Conservation (phyloP, 2,329 filamentous ascomycete genomes). For the Hirsutella rhossiliensis region DNA sequence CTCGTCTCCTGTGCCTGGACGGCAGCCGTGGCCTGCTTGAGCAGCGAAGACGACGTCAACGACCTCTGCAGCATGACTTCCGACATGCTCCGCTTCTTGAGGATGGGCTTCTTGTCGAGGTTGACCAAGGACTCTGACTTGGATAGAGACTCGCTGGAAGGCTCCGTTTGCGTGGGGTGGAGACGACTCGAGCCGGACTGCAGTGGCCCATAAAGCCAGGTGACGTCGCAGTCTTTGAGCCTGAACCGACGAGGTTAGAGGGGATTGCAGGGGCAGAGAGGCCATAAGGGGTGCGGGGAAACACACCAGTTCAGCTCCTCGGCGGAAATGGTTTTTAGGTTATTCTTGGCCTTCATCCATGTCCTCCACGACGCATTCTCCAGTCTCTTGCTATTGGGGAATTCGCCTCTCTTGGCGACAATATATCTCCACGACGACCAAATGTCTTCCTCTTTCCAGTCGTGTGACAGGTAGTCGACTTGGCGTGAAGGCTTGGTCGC, state of each 20-base stretch:
- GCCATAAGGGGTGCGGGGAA: neutral
- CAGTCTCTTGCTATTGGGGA: constrained; percentile 68
- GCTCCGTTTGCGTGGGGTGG: constrained; percentile 30
- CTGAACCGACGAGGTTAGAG: constrained; percentile 29
- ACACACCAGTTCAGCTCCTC: constrained; percentile 83
- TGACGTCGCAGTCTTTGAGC: constrained; percentile 95
- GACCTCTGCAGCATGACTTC: constrained; percentile 89
- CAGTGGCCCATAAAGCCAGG: constrained; percentile 90
- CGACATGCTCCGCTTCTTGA: constrained; percentile 95
- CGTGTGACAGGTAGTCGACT: constrained; percentile 90
- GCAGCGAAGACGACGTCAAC: constrained; percentile 72
- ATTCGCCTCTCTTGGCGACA: constrained; percentile 64
- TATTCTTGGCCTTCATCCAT: constrained; percentile 88
- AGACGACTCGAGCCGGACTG: constrained; percentile 56
- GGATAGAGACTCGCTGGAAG: constrained; percentile 31
- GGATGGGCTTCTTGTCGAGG: constrained; percentile 67
- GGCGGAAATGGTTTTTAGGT: constrained; percentile 75
- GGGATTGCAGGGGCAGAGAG: neutral
- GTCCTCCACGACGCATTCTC: constrained; percentile 97
- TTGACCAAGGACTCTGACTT: constrained; percentile 54
- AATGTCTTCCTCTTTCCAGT: constrained; percentile 92
- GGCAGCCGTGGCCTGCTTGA: constrained; percentile 80
- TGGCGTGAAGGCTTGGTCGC: constrained; percentile 67
- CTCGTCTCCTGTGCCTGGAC: constrained; percentile 68
- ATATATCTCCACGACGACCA: constrained; percentile 97